These are phyloP conservation scores for Austroboletus niveus DNA, from an alignment of 1,284 basidiomycete genomes.

Conservation along the genomic window DNA sequence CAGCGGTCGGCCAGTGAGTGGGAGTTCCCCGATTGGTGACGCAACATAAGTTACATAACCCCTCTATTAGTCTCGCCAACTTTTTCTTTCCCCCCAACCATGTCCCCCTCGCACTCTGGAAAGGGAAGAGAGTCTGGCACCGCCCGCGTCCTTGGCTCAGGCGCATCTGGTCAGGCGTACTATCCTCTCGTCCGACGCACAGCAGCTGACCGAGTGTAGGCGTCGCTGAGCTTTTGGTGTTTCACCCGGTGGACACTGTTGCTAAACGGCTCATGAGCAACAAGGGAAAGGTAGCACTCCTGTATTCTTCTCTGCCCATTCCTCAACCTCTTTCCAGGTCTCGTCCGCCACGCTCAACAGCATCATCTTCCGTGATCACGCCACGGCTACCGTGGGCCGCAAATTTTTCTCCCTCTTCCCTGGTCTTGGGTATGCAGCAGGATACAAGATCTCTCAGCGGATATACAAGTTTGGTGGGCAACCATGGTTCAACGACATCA, in stretches of 20 bases:
- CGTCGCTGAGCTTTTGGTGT: conserved; percentile 90
- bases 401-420: conserved; percentile 94
- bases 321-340: conserved; percentile 43
- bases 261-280: conserved; percentile 99
- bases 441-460: conserved; percentile 93
- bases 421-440: conserved; percentile 96
- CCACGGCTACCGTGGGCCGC: conserved; percentile 62
- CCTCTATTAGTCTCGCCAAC: neutral
- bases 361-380: conserved; percentile 89
- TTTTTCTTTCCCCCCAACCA: conserved; percentile 22
- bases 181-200: neutral
- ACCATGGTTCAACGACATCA: conserved; percentile 94
- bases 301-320: neutral
- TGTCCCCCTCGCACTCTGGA: conserved; percentile 62
- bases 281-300: conserved; percentile 67
- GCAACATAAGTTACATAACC: neutral
- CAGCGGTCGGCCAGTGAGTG: neutral
- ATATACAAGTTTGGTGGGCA: conserved; percentile 99
- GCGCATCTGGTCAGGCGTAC: conserved; percentile 68
- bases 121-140: conserved; percentile 86
- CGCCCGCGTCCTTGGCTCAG: conserved; percentile 91
- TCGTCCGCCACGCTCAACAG: conserved; percentile 59
- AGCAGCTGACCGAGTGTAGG: conserved; percentile 46
- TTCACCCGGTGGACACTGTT: conserved; percentile 93
- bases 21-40: neutral